Base-by-base conservation (phyloP, 139 green algal species). In the Picochlorum costavermella region DNA sequence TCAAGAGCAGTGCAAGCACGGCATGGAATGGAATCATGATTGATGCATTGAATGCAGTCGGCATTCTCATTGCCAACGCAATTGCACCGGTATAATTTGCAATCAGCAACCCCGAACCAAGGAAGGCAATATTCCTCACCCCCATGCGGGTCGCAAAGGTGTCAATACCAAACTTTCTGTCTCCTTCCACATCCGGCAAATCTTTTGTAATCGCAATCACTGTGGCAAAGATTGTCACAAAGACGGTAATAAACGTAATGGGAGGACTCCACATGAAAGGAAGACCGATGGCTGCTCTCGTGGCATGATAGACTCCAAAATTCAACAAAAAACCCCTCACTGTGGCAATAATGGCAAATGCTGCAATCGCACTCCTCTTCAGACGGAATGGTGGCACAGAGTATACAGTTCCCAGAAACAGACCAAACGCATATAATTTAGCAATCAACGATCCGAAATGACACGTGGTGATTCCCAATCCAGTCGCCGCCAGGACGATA, bases 201-300 rank as follows among this genome's bases (percentile, higher is more conserved):
- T 99, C 94, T 80, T 99, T 99, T 43, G 92, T 97, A 77, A 98
- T 91, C 28, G 94, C 92, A 50, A 99, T 99, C 3, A 93, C 90
- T 0, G 76, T 89, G 5, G 94, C 94, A 84, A 98, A 99, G 25
- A 96, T 40, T 1, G 91, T 98, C 43, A 97, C 94, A 80, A 98
- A 99, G 9, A 33, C 64, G 8, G 94, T 99, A 70, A 98, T 97
- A 79, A 99, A 99, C 31, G 67, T 76, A 61, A 95, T 88, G 63
- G 84, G 72, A 2, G 89, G 86, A 68, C 73, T 87, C 91, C 91
- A 97, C 28, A 69, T 25, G 58, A 98, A 98, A 5, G 84, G 72
- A 67, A 95, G 69, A 11, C 84, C 78, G 50, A 99, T 78, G 6
- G 94, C 94, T 13, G 93, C 92, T 4, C 90, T 74, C 0, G 88